Base-by-base conservation (phyloP, 164 flowering plant species). In the Platanus orientalis region DNA sequence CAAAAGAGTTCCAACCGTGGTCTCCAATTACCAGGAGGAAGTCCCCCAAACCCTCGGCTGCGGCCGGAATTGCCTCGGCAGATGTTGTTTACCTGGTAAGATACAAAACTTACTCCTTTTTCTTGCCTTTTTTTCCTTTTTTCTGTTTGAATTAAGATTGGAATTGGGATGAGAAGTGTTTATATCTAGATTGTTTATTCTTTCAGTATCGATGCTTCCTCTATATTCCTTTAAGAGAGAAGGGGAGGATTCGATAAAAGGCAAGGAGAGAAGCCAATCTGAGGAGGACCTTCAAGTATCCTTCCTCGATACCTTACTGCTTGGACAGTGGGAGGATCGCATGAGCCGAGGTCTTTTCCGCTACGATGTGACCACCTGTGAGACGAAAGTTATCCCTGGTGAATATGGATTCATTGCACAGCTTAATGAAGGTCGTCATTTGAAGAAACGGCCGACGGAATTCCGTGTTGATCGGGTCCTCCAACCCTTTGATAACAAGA, bases 391-490 rank as follows among this genome's bases (percentile, higher is more conserved):
- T 26, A 85, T 87, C 58, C 83, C 83, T 6, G 91, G 96, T 19
- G 40, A 71, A 4, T 71, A 69, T 66, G 92, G 96, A 36, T 89
- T 91, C 64, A 75, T 91, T 42, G 96, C 94, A 0, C 97, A 91
- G 76, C 80, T 91, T 77, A 91, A 91, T 24, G 90, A 85, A 64
- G 97, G 97, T 1, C 84, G 89, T 48, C 97, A 89, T 74, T 78
- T 87, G 53, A 83, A 89, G 85, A 91, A 91, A 67, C 76, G 96
- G 24, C 88, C 94, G 2, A 87, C 96, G 1, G 97, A 91, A 73
- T 91, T 91, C 60, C 72, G 86, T 17, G 84, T 88, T 21, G 92
- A 92, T 55, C 68, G 73, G 71, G 96, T 89, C 6, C 81, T 92
- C 32, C 98, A 92, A 74, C 81, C 94, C 11, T 92, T 92, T 66